Conservation (phyloP, 139 green algal genomes). For the Closterium sp. region DNA sequence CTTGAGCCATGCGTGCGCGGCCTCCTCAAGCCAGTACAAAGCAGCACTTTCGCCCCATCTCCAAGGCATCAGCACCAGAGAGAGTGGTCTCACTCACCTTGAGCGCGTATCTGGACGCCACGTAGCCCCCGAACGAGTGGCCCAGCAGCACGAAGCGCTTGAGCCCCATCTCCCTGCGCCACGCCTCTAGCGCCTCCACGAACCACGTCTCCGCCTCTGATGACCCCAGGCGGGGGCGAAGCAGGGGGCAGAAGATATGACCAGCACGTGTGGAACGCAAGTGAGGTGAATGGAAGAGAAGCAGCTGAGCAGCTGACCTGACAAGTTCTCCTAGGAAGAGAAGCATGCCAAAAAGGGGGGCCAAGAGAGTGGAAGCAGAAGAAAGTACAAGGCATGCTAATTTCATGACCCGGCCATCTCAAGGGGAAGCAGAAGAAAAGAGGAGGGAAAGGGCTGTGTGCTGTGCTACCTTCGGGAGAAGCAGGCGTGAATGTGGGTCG, state of each 20-base stretch:
- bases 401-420: not conserved
- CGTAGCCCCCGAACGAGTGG: not conserved
- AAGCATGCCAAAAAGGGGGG: too few relatives aligned
- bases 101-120: not conserved
- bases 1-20: conserved; percentile 40
- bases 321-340: too few relatives aligned
- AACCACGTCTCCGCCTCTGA: conserved; percentile 51
- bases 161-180: conserved; percentile 33
- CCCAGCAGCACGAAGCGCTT: conserved; percentile 17
- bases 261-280: too few relatives aligned
- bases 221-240: too few relatives aligned
- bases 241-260: too few relatives aligned
- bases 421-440: not conserved
- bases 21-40: conserved; percentile 40
- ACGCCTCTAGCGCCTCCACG: conserved; percentile 45
- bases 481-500: not conserved
- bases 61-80: too few relatives aligned
- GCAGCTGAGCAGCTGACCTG: too few relatives aligned
- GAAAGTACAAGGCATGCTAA: too few relatives aligned
- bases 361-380: too few relatives aligned
- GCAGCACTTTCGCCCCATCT: too few relatives aligned
- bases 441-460: not conserved
- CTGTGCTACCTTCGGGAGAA: not conserved
- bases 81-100: not conserved
- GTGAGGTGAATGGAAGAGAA: too few relatives aligned